A percentile compares a stretch with the other conserved stretches of the same genome.
phyloP scores from a whole-genome alignment of 1,284 basidiomycete species.

The Malassezia globosa region DNA sequence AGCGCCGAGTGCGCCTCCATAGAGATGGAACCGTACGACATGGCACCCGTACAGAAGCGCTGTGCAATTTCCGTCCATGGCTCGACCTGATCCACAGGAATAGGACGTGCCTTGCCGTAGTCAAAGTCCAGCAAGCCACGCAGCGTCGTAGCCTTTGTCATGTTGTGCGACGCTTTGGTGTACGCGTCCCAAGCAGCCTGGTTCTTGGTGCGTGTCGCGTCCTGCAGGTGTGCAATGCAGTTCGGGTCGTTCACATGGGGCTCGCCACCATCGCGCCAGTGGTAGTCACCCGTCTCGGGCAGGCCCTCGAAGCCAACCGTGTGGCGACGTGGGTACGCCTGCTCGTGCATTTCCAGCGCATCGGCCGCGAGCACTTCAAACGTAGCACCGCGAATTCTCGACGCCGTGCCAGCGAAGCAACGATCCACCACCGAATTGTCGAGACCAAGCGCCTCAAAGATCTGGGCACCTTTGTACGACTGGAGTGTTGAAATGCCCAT shows the following conservation, averaged over 20 bases:
- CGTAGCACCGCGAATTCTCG: conserved; percentile 36
- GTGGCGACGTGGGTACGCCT: conserved; percentile 35
- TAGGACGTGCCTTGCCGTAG: conserved; percentile 32
- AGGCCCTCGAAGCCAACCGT: conserved; percentile 33
- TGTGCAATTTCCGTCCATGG: conserved; percentile 45
- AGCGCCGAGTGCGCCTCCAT: conserved; percentile 43
- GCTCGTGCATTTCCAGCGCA: conserved; percentile 43
- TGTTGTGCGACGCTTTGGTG: conserved; percentile 37
- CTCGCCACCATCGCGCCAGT: conserved; percentile 44
- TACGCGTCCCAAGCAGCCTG: conserved; percentile 39
- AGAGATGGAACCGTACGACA: conserved; percentile 45
- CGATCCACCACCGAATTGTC: conserved; percentile 35
- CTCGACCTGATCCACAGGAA: conserved; percentile 45
- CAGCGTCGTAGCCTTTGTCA: conserved; percentile 34
- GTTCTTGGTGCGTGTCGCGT: conserved; percentile 39
- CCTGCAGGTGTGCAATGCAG: conserved; percentile 41
- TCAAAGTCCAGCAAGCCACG: conserved; percentile 42
- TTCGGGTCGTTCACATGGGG: conserved; percentile 41
- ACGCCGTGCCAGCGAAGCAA: conserved; percentile 42
- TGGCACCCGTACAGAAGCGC: conserved; percentile 45
- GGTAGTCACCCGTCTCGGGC: conserved; percentile 42
- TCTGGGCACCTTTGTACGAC: conserved; percentile 46
- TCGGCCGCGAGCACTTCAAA: conserved; percentile 40
- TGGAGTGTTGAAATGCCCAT: conserved; percentile 44
- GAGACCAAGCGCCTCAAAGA: conserved; percentile 43